These are phyloP conservation scores for Xylariaceae sp. DNA, from an alignment of 2,329 filamentous ascomycete genomes.

Conservation along the genomic window DNA sequence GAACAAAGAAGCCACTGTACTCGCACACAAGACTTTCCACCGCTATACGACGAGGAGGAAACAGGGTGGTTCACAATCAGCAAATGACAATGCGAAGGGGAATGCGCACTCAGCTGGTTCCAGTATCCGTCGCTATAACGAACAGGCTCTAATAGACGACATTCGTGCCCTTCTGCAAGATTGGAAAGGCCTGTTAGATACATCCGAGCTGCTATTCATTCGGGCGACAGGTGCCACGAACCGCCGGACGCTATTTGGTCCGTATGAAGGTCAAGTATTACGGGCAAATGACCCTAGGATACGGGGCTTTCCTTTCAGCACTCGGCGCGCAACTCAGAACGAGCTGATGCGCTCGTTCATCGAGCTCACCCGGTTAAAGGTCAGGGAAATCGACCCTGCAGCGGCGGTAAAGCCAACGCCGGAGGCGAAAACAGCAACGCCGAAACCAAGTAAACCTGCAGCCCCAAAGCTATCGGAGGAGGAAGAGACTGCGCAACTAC, in stretches of 20 bases:
- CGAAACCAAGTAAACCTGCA: constrained; percentile 46
- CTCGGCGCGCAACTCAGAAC: constrained; percentile 83
- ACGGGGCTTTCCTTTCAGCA: constrained; percentile 89
- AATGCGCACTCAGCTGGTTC: constrained; percentile 92
- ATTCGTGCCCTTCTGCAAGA: constrained; percentile 75
- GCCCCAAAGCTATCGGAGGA: constrained; percentile 71
- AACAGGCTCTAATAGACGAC: constrained; percentile 84
- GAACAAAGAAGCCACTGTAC: constrained; percentile 79
- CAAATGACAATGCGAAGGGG: constrained; percentile 91
- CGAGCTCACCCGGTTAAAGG: constrained; percentile 86
- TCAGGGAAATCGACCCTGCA: constrained; percentile 70
- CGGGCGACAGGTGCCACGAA: constrained; percentile 86
- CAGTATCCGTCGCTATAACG: constrained; percentile 86
- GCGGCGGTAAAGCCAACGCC: constrained; percentile 42
- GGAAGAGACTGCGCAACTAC: constrained; percentile 75
- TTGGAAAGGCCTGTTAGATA: constrained; percentile 84
- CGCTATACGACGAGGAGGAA: constrained; percentile 94
- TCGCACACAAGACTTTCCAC: constrained; percentile 97
- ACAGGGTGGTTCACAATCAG: constrained; percentile 91
- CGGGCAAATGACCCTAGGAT: constrained; percentile 74
- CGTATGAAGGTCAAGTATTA: constrained; percentile 84
- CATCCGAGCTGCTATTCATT: constrained; percentile 80
- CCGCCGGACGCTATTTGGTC: constrained; percentile 80
- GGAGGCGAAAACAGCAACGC: constrained; percentile 33
- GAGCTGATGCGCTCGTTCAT: constrained; percentile 94